Conservation (phyloP, 176 grass and related monocot genomes). For the Raddia guianensis region DNA sequence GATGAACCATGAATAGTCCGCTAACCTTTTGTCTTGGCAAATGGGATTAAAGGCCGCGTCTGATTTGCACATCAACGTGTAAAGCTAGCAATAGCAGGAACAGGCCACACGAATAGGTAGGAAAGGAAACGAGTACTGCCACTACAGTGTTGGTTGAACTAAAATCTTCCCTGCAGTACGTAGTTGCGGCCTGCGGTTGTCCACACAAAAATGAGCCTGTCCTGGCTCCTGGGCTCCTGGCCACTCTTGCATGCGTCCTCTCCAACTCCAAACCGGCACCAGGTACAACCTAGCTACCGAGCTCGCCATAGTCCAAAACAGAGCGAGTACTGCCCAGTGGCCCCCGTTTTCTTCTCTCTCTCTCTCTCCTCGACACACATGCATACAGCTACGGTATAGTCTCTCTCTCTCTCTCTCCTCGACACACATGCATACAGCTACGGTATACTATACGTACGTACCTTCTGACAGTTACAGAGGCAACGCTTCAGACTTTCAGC, state of each 20-base stretch:
- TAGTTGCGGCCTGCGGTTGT: not conserved
- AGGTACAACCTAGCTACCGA: not conserved
- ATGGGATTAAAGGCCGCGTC: not conserved
- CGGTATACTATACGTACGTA: not conserved
- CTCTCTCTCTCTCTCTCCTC: too few relatives aligned
- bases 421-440: not conserved
- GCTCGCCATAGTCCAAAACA: not conserved
- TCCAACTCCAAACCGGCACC: constrained; percentile 5
- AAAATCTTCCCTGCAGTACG: not conserved
- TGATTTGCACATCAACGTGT: not conserved
- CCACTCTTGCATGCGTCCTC: not conserved
- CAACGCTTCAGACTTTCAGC: not conserved
- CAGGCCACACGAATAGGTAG: not conserved
- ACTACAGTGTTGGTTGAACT: not conserved
- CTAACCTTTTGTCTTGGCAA: not conserved
- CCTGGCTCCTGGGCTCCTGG: not conserved
- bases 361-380: not conserved
- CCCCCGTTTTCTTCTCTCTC: too few relatives aligned
- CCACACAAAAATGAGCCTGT: not conserved
- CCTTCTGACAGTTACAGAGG: not conserved
- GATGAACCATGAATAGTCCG: too few relatives aligned
- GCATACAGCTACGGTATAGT: not conserved
- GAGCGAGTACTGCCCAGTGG: not conserved
- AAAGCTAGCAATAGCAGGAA: not conserved
- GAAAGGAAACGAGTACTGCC: too few relatives aligned